Percentiles rank a stretch among this genome's conserved stretches.
phyloP scores from a whole-genome alignment of 164 flowering plant species.

The Liquidambar formosana region DNA sequence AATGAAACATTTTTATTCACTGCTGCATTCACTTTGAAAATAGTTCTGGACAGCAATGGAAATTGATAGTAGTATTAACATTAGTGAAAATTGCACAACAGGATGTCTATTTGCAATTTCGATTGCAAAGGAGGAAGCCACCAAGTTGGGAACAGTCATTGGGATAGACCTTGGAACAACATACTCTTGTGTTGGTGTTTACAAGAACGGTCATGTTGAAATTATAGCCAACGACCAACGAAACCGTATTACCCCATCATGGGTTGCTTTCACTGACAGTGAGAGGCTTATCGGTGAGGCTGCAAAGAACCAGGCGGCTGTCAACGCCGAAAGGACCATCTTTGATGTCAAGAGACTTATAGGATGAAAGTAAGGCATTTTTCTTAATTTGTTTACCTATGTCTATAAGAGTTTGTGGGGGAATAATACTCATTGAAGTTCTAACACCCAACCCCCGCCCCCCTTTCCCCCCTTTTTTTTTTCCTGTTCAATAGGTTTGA shows the following conservation, averaged over 20 bases:
- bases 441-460: not conserved
- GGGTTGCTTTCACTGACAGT: constrained; percentile 81
- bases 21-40: not conserved
- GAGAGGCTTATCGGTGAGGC: constrained; percentile 91
- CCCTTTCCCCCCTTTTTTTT: too few species aligned
- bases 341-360: constrained; percentile 87
- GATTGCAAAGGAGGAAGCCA: constrained; percentile 67
- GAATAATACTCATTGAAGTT: not conserved
- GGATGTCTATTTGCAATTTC: constrained; percentile 55
- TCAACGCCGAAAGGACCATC: constrained; percentile 68
- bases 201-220: constrained; percentile 83
- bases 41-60: not conserved
- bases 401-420: not conserved
- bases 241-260: constrained; percentile 86
- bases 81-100: constrained; percentile 14
- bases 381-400: not conserved
- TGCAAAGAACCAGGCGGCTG: constrained; percentile 88
- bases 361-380: constrained; percentile 62
- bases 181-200: constrained; percentile 90
- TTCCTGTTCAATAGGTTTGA: constrained; percentile 69
- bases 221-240: constrained; percentile 94
- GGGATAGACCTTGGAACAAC: constrained; percentile 91
- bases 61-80: not conserved
- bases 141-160: constrained; percentile 80
- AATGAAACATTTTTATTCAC: not conserved